Evolutionary conservation across 768 basidiomycete genomes (phyloP).

Genomic region (Trametopsis cervina): DNA sequence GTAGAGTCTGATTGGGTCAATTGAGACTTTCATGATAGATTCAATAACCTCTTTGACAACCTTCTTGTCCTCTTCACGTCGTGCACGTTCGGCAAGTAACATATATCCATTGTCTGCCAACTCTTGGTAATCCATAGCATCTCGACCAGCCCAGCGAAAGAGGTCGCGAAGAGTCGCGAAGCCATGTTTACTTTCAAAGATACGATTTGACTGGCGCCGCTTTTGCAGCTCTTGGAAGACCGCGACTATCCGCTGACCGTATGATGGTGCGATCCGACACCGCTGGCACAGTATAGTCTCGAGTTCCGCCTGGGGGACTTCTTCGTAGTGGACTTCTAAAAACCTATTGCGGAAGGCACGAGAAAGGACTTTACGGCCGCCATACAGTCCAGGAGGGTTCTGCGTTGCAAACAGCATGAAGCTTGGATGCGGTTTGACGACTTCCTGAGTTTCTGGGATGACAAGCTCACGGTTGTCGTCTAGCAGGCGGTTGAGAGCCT

Average conservation of each 20-base stretch:
- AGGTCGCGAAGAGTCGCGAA: conserved; percentile 96
- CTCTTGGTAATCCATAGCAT: conserved; percentile 85
- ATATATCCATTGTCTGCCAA: conserved; percentile 96
- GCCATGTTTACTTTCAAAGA: conserved; percentile 96
- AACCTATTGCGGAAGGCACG: conserved; percentile 97
- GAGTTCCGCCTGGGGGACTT: conserved; percentile 90
- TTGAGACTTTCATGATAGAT: conserved; percentile 75
- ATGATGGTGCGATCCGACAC: conserved; percentile 90
- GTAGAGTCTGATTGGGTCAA: conserved; percentile 72
- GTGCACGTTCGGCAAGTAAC: conserved; percentile 88
- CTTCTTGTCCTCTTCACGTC: conserved; percentile 76
- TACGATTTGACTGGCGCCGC: conserved; percentile 80
- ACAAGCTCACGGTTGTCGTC: conserved; percentile 97
- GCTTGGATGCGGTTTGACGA: conserved; percentile 86
- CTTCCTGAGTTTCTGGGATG: conserved; percentile 93
- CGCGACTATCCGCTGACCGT: conserved; percentile 81
- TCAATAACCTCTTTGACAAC: conserved; percentile 94
- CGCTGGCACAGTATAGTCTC: conserved; percentile 92
- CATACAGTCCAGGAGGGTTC: conserved; percentile 94
- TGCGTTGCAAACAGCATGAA: conserved; percentile 99
- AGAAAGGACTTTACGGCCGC: conserved; percentile 89
- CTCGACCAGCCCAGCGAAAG: conserved; percentile 94
- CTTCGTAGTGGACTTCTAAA: conserved; percentile 94
- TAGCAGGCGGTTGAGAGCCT: conserved; percentile 91
- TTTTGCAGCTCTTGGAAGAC: conserved; percentile 94